Base-by-base conservation (phyloP, 2,329 filamentous ascomycete genomes). In the Paecilomyces formosus region DNA sequence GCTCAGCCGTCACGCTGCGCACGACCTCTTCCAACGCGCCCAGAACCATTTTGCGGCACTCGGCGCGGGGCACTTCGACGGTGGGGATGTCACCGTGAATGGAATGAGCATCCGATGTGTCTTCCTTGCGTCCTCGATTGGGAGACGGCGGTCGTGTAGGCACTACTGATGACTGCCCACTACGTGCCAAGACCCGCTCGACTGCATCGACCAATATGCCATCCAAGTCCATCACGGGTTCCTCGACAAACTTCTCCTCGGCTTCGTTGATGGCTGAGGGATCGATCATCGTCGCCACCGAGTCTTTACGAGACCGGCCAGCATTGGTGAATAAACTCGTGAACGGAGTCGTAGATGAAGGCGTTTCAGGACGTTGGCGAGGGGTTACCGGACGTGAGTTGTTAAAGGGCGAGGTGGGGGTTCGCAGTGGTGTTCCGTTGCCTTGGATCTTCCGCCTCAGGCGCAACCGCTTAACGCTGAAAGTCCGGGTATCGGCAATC, bases 1-100 rank as follows among this genome's bases (percentile, higher is more conserved):
- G 73, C 59, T 80, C 78, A 6, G 78, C 78, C 13, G 78, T 79
- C n/a, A 84, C 82, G 55, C 79, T 78, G 57, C 76, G 79, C 33
- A 83, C 82, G 2, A 85, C 78, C 58, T 82, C 75, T 68, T 85
- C 81, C 18, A 85, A 70, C 4, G 83, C 82, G 56, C 81, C 81
- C 11, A 84, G 78, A 0, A 85, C 78, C 57, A 81, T 76, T 39
- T 77, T 76, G 57, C 79, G 80, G 65, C 82, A 85, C 63, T 84
- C 81, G 2, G 72, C 74, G 21, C 78, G 76, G 6, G 79, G 75
- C 1, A 81, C 74, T 63, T 82, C 80, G 2, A 60, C 60, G 11
- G 75, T 68, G 24, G 71, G 64, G 6, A 65, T 59, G 35, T 74
- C 72, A 11, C 69, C 68, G 8, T 68, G 63, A 22, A 61, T 56